A percentile compares a stretch with the other conserved stretches of the same genome.
Conservation (phyloP, 2,329 filamentous ascomycete genomes). For the Trichoderma simmonsii region DNA sequence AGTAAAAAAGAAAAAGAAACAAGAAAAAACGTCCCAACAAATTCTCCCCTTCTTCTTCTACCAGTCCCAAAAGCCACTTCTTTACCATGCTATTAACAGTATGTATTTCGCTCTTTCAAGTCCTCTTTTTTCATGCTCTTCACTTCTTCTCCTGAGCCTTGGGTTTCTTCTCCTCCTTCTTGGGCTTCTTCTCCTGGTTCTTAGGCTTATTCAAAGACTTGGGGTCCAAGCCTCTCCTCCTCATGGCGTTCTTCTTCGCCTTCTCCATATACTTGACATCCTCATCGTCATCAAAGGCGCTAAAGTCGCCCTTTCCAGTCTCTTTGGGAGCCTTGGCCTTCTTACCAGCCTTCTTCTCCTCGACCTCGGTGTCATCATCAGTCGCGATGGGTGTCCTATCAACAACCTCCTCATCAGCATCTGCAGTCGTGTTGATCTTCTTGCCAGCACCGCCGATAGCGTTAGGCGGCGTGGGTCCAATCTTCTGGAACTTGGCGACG, state of each 20-base stretch:
- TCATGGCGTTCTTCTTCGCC: slow-evolving; percentile 70
- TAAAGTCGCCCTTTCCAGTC: slow-evolving; percentile 55
- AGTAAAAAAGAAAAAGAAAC: background rate
- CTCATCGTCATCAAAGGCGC: slow-evolving; percentile 70
- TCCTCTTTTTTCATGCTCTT: background rate
- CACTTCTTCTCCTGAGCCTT: slow-evolving; percentile 18
- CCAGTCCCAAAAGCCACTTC: background rate
- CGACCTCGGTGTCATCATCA: slow-evolving; percentile 45
- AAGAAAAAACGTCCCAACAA: background rate
- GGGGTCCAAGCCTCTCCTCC: slow-evolving; percentile 71
- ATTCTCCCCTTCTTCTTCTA: slow-evolving; percentile 14
- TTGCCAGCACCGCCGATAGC: slow-evolving; percentile 33
- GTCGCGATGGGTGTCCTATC: slow-evolving; percentile 67
- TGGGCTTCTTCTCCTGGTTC: slow-evolving; percentile 12
- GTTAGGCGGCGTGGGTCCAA: slow-evolving; percentile 67
- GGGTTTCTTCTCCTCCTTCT: slow-evolving; percentile 28
- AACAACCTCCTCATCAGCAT: slow-evolving; percentile 44
- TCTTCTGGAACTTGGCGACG: slow-evolving; percentile 96
- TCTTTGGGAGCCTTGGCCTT: background rate
- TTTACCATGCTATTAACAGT: slow-evolving; percentile 1
- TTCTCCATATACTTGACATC: slow-evolving; percentile 69
- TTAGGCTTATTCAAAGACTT: slow-evolving; percentile 38
- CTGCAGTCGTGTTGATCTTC: slow-evolving; percentile 26
- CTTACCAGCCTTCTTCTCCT: slow-evolving; percentile 25
- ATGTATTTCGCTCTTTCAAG: background rate